Percentiles rank a stretch among this genome's conserved stretches.
Conservation (phyloP, 345 rosid species). For the Leavenworthia alabamica region DNA sequence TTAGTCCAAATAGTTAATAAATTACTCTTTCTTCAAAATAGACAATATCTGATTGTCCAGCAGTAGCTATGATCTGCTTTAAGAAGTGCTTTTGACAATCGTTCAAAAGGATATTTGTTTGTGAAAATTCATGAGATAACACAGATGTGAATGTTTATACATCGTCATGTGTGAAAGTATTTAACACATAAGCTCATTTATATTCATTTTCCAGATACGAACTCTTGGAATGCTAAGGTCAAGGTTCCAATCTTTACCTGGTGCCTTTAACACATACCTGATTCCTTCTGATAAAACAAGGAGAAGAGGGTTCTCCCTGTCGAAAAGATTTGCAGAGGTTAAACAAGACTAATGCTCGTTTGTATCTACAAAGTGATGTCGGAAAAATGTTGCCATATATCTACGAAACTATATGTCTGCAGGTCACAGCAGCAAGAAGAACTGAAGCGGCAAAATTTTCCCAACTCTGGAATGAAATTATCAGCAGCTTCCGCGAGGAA, state of each 20-base stretch:
- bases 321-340: constrained; percentile 84
- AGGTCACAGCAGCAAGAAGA: constrained; percentile 87
- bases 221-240: constrained; percentile 96
- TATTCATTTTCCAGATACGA: constrained; percentile 47
- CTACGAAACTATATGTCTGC: constrained; percentile 18
- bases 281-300: constrained; percentile 74
- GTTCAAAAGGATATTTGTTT: not conserved
- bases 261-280: constrained; percentile 78
- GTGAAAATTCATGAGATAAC: not conserved
- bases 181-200: constrained; percentile 1
- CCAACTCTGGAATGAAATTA: constrained; percentile 96
- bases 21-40: not conserved
- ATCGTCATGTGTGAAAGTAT: not conserved
- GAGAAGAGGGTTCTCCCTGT: constrained; percentile 81
- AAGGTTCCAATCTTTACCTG: constrained; percentile 89
- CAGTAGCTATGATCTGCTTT: not conserved
- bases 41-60: not conserved
- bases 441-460: constrained; percentile 98
- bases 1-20: not conserved
- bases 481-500: constrained; percentile 95
- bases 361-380: constrained; percentile 1
- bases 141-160: not conserved
- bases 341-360: constrained; percentile 13
- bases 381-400: constrained; percentile 4
- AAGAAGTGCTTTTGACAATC: not conserved